Conservation (phyloP, 805 yeast genomes). For the Danielia reshetovae region DNA sequence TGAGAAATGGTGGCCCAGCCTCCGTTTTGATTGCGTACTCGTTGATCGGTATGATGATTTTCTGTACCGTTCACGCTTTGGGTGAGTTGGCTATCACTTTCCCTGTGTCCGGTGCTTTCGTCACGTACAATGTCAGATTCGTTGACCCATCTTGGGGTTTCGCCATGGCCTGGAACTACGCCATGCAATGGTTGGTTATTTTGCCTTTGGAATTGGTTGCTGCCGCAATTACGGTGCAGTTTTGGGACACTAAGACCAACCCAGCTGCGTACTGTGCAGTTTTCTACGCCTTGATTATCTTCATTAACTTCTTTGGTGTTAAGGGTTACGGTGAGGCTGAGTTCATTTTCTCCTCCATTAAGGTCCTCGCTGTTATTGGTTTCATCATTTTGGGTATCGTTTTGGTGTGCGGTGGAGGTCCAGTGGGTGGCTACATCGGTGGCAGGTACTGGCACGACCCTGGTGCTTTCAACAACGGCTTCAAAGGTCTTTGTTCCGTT, state of each 20-base stretch:
- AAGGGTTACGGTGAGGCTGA: constrained; percentile 70
- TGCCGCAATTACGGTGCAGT: constrained; percentile 38
- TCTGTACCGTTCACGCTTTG: constrained; percentile 56
- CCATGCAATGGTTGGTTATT: constrained; percentile 35
- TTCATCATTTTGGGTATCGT: constrained; percentile 55
- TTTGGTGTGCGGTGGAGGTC: constrained; percentile 56
- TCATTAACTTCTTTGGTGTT: constrained; percentile 58
- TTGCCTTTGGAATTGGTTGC: constrained; percentile 36
- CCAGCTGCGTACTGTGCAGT: constrained; percentile 56
- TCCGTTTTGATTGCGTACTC: constrained; percentile 54
- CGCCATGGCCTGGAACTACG: constrained; percentile 32
- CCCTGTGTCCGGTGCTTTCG: constrained; percentile 30
- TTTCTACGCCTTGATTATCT: constrained; percentile 47
- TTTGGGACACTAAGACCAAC: constrained; percentile 41
- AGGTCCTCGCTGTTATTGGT: constrained; percentile 56
- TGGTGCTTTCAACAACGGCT: constrained; percentile 53
- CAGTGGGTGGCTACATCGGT: constrained; percentile 53
- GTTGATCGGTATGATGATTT: constrained; percentile 54
- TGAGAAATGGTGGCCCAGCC: constrained; percentile 62
- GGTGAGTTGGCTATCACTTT: constrained; percentile 59
- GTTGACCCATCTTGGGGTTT: constrained; percentile 23
- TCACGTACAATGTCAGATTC: constrained; percentile 20
- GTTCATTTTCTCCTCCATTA: constrained; percentile 50
- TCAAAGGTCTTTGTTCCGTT: constrained; percentile 60
- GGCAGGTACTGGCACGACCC: constrained; percentile 57